Base-by-base conservation (phyloP, 2,329 filamentous ascomycete genomes). In the Ceratocystis papillata region DNA sequence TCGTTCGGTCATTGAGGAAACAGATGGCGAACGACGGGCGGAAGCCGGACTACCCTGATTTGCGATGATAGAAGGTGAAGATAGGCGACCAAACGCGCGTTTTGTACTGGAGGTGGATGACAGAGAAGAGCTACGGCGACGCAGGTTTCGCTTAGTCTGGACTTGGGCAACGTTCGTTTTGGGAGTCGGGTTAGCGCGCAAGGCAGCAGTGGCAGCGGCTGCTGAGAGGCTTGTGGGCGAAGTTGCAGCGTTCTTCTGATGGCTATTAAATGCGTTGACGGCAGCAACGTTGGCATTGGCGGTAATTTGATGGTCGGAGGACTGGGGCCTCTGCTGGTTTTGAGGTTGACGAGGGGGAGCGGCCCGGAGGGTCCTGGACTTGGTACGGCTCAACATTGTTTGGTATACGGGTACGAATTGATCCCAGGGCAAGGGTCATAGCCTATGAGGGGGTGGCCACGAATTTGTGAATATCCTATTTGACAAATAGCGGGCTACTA, bases 1-100 rank as follows among this genome's bases (percentile, higher is more conserved):
- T 67, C 93, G 84, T 74, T 93, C 89, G 37, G 84, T 87, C 92
- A 97, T 96, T 62, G 91, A 96, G 25, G 85, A 82, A 33, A 83
- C 83, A 76, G 92, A 95, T 65, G 80, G 82, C 46, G 82, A 80
- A 71, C 89, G 80, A 69, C 86, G 81, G 68, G 92, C 77, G 64
- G 65, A 62, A 41, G 44, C 46, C 3, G 59, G 20, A 20, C 22
- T 46, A 22, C 48, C 41, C 10, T 59, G 30, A 37, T 45, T 59
- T 55, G 22, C 28, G 46, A 28, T 22, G 12, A 15, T n/a, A 44
- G 48, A 50, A 25, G 48, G 48, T 4, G 63, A 60, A 20, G 65
- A 66, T 22, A 66, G 12, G 41, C 46, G 65, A 41, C 65, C 46
- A 62, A 64, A 67, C 25, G 61, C 30, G 50, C 45, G 62, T n/a